Base-by-base conservation (phyloP, 177 flowering plant genomes). In the Telopea speciosissima region DNA sequence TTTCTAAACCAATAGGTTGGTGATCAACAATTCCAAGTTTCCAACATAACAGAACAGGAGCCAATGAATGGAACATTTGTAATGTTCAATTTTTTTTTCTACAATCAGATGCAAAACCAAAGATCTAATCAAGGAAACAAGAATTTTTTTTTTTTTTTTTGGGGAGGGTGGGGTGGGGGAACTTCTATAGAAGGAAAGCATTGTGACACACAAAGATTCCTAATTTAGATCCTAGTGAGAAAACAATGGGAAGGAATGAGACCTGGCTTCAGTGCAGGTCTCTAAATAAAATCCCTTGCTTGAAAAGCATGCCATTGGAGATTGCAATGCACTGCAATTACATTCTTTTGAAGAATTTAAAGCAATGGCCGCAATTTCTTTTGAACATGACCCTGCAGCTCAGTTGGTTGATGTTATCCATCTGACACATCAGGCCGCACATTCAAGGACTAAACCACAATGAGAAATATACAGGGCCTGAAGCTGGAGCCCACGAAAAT, bases 241-340 rank as follows among this genome's bases (percentile, higher is more conserved):
- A 14, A 56, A 28, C 26, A 40, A 21, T 10, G 67, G n/a, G n/a
- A 24, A 21, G 3, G 24, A 52, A 62, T 19, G 16, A 58, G 23
- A 67, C 31, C 56, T 58, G 40, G 40, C 40, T 36, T 36, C 33
- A 13, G n/a, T 73, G 63, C 64, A 74, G 68, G 65, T 19, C 25
- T 68, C 40, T 59, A 68, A 52, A 74, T 68, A 36, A 67, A 52
- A 49, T 10, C 58, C 3, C 22, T 33, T 49, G 17, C 4, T 7
- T 59, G 10, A 21, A 52, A 21, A 6, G 40, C 54, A 70, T 16
- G 2, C 12, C 28, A 24, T 26, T 54, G 62, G 63, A 64, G 26
- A 23, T 17, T 24, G 54, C 52, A 17, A 54, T 26, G 14, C 3
- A 19, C 59, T 36, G 40, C 1, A 36, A 36, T 0, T 36, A 36